Evolutionary conservation across 129 eudicot species (phyloP).

Genomic region (Ambrosia artemisiifolia): DNA sequence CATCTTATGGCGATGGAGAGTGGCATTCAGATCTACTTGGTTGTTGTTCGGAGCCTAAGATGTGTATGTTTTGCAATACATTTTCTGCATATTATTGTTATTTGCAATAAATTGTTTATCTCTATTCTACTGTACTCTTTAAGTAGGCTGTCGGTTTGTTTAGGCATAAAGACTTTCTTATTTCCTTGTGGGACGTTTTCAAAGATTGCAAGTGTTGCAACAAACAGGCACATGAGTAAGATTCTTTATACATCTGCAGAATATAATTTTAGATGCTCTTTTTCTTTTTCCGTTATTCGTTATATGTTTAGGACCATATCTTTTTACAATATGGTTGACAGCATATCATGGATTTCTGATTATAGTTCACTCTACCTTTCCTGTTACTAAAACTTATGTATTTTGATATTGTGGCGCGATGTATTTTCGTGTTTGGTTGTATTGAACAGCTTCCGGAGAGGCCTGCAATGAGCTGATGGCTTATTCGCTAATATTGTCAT

Average conservation of each 20-base stretch:
- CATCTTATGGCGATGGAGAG: constrained; percentile 50
- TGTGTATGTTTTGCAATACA: constrained; percentile 57
- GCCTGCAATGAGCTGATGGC: constrained; percentile 90
- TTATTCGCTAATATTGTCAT: constrained; percentile 82
- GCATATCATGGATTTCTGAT: neutral
- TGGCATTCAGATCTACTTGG: constrained; percentile 98
- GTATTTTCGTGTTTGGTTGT: constrained; percentile 25
- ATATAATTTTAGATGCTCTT: neutral
- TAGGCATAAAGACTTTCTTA: constrained; percentile 80
- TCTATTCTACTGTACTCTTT: neutral
- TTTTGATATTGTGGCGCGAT: neutral
- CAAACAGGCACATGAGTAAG: constrained; percentile 76
- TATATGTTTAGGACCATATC: neutral
- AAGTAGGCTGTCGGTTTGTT: constrained; percentile 6
- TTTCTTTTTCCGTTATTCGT: neutral
- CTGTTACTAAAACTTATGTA: neutral
- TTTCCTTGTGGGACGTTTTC: constrained; percentile 96
- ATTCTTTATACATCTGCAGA: constrained; percentile 16
- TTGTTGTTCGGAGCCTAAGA: constrained; percentile 88
- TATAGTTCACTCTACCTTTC: neutral
- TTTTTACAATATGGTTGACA: neutral
- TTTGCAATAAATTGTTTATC: neutral
- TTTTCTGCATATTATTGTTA: neutral
- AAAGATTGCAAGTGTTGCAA: constrained; percentile 82
- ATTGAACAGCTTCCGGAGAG: constrained; percentile 74